phyloP scores from a whole-genome alignment of 192 early-diverging fungal species.

The Paraglomus brasilianum region DNA sequence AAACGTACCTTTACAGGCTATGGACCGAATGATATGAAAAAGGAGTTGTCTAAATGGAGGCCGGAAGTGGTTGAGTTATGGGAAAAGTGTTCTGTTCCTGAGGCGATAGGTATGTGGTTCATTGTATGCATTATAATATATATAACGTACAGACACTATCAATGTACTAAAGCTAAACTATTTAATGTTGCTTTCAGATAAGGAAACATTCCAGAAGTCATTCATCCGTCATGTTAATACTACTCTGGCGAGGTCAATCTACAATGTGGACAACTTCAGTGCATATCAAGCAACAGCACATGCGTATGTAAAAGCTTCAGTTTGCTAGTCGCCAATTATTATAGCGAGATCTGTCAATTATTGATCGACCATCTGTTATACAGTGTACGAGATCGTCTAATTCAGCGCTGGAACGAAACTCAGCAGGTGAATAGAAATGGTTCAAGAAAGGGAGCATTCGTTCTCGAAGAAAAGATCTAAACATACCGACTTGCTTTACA shows the following conservation, averaged over 20 bases:
- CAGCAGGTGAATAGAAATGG: constrained; percentile 62
- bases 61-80: constrained; percentile 32
- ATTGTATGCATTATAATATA: neutral
- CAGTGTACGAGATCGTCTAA: constrained; percentile 87
- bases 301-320: constrained; percentile 48
- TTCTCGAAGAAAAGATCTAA: neutral
- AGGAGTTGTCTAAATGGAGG: constrained; percentile 24
- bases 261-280: constrained; percentile 89
- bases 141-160: neutral
- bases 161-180: neutral
- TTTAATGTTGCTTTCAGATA: constrained; percentile 47
- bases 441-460: neutral
- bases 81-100: constrained; percentile 38
- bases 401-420: constrained; percentile 93
- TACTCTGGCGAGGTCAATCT: constrained; percentile 84
- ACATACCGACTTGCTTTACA: neutral
- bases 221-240: constrained; percentile 89
- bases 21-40: constrained; percentile 22
- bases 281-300: constrained; percentile 93
- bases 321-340: neutral
- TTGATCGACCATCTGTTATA: neutral
- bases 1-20: constrained; percentile 36
- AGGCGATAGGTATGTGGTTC: constrained; percentile 33
- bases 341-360: neutral
- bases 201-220: constrained; percentile 72